Evolutionary conservation across 805 yeast genomes (phyloP), one percentile per base, ranked within the genome.

Genomic region (Starmerella kuoi): DNA sequence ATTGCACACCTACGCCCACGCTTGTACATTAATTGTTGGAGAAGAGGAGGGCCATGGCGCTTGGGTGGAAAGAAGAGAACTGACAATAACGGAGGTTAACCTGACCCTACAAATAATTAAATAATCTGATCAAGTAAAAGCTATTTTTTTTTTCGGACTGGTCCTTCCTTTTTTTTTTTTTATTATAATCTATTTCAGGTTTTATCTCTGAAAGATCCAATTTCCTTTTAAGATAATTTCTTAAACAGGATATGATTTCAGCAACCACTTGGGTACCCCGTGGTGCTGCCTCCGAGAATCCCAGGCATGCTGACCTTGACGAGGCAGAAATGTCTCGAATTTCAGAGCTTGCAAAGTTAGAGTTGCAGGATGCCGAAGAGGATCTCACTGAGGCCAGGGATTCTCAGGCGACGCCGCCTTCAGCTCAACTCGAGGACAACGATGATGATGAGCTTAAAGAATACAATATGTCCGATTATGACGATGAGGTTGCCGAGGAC

Each of bases 181-280:
- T n/a, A n/a, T n/a, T n/a, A n/a, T n/a, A n/a, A n/a, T n/a, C n/a
- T n/a, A n/a, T n/a, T n/a, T n/a, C n/a, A n/a, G n/a, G n/a, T n/a
- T n/a, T n/a, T n/a, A n/a, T n/a, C n/a, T n/a, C n/a, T n/a, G n/a
- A n/a, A n/a, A n/a, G n/a, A n/a, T n/a, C n/a, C n/a, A n/a, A n/a
- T n/a, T n/a, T n/a, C n/a, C n/a, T n/a, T n/a, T n/a, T n/a, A n/a
- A 11, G 12, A 25, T 9, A 25, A 9, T 14, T 25, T 25, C 28
- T 11, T 4, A 22, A 23, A 14, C 8, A 12, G 20, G 15, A 18
- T 17, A 54, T 54, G 56, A 79, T 88, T 50, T 85, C 98, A 31
- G 80, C 96, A 22, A 77, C 91, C 37, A 67, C 78, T 39, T 91
- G 98, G 97, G 95, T 88, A 20, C 96, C 97, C 38, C 75, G 95